Evolutionary conservation across 2,329 filamentous ascomycete genomes (phyloP).

Genomic region (Alternaria rosae): DNA sequence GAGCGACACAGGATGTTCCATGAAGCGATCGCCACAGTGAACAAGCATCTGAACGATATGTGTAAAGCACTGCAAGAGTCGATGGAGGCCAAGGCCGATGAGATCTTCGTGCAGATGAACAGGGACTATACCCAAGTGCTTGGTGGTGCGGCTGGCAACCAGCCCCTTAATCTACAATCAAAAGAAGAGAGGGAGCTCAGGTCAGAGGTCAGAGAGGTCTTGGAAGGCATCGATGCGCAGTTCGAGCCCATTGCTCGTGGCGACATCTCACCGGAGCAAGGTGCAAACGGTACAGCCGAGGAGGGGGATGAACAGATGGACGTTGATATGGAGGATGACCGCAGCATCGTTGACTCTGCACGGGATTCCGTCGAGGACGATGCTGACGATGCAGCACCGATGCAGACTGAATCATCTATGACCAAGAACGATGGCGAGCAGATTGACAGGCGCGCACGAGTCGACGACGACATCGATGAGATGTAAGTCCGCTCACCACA

Average conservation of each 20-base stretch:
- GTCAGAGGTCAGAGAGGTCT: conserved; percentile 22
- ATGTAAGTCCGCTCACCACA: neutral
- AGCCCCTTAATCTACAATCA: conserved; percentile 5
- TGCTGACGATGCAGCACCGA: neutral
- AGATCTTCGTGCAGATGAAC: conserved; percentile 50
- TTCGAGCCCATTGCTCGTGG: conserved; percentile 36
- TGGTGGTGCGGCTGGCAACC: conserved; percentile 26
- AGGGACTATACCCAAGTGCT: conserved; percentile 50
- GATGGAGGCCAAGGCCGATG: conserved; percentile 56
- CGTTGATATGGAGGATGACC: conserved; percentile 9
- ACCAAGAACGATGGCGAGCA: neutral
- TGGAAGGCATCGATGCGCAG: conserved; percentile 25
- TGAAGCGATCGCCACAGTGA: conserved; percentile 54
- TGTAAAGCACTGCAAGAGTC: conserved; percentile 52
- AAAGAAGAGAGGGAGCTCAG: conserved; percentile 25
- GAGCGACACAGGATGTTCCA: conserved; percentile 60
- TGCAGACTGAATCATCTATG: neutral
- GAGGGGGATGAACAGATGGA: neutral
- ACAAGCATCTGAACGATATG: conserved; percentile 52
- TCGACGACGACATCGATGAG: conserved; percentile 6
- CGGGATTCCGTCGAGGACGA: neutral
- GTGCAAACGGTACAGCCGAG: neutral
- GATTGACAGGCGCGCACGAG: neutral
- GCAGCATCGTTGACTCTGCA: neutral
- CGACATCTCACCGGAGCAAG: conserved; percentile 4